Percentiles rank a stretch among this genome's conserved stretches.
These are phyloP conservation scores for Volvox africanus DNA, from an alignment of 139 green algal species.

Conservation along the genomic window DNA sequence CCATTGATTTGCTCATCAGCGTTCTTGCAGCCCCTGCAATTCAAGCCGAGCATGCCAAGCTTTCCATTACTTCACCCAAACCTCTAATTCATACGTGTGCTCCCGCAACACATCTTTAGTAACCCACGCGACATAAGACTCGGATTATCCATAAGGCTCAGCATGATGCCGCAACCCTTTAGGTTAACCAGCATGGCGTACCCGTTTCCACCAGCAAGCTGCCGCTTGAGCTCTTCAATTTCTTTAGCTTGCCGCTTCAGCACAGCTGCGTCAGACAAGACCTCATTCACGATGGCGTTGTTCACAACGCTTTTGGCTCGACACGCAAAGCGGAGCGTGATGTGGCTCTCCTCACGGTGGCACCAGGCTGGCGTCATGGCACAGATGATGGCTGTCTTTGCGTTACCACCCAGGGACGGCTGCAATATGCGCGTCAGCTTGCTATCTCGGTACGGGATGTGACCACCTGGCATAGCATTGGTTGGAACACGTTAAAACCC, in stretches of 20 bases:
- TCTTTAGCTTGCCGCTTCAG: constrained; percentile 94
- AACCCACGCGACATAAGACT: no score
- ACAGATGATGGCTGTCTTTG: constrained; percentile 97
- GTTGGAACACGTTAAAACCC: not conserved
- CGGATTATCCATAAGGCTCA: no score
- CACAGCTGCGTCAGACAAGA: constrained; percentile 83
- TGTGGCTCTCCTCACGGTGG: constrained; percentile 92
- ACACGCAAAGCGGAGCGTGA: constrained; percentile 82
- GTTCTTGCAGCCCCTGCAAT: not conserved
- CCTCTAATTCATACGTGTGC: no score
- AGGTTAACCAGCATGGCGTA: constrained; percentile 12
- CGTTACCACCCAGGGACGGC: constrained; percentile 94
- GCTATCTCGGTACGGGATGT: constrained; percentile 92
- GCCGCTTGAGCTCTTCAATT: constrained; percentile 82
- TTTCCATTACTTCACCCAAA: no score
- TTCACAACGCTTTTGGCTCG: constrained; percentile 96
- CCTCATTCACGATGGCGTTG: constrained; percentile 89
- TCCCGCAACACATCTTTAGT: no score
- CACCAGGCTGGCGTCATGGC: constrained; percentile 89
- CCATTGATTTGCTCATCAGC: constrained; percentile 70
- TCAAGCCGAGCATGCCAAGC: not conserved
- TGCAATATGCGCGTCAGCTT: constrained; percentile 96
- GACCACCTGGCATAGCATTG: constrained; percentile 62
- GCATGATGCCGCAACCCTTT: no score
- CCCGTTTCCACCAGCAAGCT: constrained; percentile 60